phyloP scores from a whole-genome alignment of 371 early-diverging fungal genomes.

The Mortierella sp. region DNA sequence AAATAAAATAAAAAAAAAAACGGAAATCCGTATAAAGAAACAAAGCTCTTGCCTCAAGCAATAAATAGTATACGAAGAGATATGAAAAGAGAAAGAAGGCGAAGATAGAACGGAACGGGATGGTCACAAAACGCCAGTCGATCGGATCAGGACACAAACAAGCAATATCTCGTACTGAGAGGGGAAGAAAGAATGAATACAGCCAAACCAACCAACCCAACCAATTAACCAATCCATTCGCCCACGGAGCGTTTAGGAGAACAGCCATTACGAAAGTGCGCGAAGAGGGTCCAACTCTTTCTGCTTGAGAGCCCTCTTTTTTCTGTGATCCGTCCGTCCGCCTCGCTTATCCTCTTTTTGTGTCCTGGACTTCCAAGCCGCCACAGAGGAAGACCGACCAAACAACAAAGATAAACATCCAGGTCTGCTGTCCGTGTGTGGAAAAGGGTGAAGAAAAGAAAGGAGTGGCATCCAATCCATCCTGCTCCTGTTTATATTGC shows the following conservation, averaged over 20 bases:
- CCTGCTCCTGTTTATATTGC: background rate
- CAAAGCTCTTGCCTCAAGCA: conserved; percentile 1
- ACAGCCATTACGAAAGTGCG: conserved; percentile 3
- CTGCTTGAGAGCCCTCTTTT: background rate
- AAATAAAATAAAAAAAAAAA: background rate
- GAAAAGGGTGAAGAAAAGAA: background rate
- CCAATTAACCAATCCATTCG: background rate
- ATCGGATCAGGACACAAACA: conserved; percentile 1
- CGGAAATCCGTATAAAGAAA: conserved; percentile 10
- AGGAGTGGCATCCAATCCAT: background rate
- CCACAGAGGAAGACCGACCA: background rate
- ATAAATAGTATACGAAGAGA: background rate
- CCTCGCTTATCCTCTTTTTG: background rate
- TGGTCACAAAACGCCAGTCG: conserved; percentile 10
- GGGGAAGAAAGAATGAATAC: background rate
- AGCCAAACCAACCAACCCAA: background rate
- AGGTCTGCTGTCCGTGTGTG: background rate
- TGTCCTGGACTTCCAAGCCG: background rate
- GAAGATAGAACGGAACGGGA: conserved; percentile 8
- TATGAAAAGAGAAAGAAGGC: background rate
- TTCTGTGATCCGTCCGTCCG: background rate
- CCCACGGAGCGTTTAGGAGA: conserved; percentile 11
- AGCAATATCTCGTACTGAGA: background rate
- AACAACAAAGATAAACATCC: background rate
- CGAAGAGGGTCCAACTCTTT: conserved; percentile 3